phyloP scores from a whole-genome alignment of 2,329 filamentous ascomycete species.

The Diaporthe eres region DNA sequence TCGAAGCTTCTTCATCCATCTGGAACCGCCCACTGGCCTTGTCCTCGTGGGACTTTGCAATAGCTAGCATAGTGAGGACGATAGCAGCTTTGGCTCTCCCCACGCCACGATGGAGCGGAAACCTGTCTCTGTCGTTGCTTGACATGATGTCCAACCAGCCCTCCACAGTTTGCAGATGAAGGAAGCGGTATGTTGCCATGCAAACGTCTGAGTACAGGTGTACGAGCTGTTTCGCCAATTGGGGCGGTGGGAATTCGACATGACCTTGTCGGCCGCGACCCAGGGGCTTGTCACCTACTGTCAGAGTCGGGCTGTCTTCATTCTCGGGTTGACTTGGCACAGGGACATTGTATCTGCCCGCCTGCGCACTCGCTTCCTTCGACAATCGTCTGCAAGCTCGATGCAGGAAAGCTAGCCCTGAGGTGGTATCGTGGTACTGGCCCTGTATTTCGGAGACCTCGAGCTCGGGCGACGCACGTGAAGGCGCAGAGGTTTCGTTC shows the following conservation, averaged over 20 bases:
- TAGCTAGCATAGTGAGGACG: background rate
- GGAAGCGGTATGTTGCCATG: constrained; percentile 21
- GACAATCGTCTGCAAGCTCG: constrained; percentile 13
- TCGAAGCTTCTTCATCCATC: constrained; percentile 27
- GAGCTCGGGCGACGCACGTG: constrained; percentile 49
- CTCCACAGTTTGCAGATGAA: constrained; percentile 11
- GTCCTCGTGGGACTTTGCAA: constrained; percentile 18
- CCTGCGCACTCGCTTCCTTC: constrained; percentile 11
- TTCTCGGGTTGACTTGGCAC: constrained; percentile 46
- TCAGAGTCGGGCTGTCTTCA: constrained; percentile 22
- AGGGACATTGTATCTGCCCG: background rate
- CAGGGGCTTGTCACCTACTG: constrained; percentile 23
- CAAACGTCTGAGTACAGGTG: constrained; percentile 15
- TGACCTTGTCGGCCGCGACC: constrained; percentile 45
- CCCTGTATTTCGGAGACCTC: constrained; percentile 59
- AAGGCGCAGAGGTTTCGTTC: constrained; percentile 37
- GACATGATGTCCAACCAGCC: constrained; percentile 12
- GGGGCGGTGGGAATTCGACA: background rate
- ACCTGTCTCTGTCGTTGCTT: background rate
- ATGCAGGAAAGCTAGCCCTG: constrained; percentile 67
- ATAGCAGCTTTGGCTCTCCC: constrained; percentile 12
- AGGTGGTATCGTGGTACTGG: constrained; percentile 69
- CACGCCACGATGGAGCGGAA: background rate
- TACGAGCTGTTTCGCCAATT: background rate
- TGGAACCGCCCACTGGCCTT: constrained; percentile 16